A percentile compares a stretch with the other conserved stretches of the same genome.
Evolutionary conservation across 148 eudicot genomes (phyloP).

Genomic region (Fagopyrum homotropicum): DNA sequence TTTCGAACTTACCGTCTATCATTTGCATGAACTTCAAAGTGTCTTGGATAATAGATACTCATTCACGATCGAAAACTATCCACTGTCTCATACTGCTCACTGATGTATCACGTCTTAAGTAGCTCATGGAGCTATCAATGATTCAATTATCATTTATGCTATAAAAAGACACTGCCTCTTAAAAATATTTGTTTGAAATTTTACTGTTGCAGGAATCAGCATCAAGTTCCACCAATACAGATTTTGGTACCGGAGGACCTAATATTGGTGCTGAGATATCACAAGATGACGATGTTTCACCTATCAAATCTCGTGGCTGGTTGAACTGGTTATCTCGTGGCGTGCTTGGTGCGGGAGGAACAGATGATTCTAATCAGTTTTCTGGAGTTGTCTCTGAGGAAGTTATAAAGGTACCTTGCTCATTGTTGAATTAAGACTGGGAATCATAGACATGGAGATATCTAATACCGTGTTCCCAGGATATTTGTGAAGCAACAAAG

Average conservation of each 20-base stretch:
- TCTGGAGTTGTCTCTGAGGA: slow-evolving; percentile 97
- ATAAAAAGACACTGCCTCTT: background rate
- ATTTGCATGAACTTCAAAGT: background rate
- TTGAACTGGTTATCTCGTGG: slow-evolving; percentile 95
- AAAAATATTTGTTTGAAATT: background rate
- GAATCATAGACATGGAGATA: background rate
- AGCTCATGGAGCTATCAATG: background rate
- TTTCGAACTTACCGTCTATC: background rate
- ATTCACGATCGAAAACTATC: background rate
- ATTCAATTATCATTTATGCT: background rate
- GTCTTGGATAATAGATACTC: background rate
- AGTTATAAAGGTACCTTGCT: slow-evolving; percentile 62
- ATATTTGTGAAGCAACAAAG: slow-evolving; percentile 92
- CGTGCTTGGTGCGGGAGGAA: slow-evolving; percentile 98
- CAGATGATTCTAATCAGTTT: slow-evolving; percentile 89
- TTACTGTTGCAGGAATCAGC: slow-evolving; percentile 46
- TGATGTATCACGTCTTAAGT: background rate
- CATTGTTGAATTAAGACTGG: too few relatives aligned
- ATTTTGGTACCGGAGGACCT: slow-evolving; percentile 26
- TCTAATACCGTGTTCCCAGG: slow-evolving; percentile 39
- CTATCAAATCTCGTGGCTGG: slow-evolving; percentile 84
- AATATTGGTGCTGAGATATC: slow-evolving; percentile 31
- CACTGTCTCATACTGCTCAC: background rate
- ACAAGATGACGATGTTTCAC: slow-evolving; percentile 42
- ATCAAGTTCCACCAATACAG: slow-evolving; percentile 27